Evolutionary conservation across 2,329 filamentous ascomycete genomes (phyloP).

Genomic region (Anthostomella pinea): DNA sequence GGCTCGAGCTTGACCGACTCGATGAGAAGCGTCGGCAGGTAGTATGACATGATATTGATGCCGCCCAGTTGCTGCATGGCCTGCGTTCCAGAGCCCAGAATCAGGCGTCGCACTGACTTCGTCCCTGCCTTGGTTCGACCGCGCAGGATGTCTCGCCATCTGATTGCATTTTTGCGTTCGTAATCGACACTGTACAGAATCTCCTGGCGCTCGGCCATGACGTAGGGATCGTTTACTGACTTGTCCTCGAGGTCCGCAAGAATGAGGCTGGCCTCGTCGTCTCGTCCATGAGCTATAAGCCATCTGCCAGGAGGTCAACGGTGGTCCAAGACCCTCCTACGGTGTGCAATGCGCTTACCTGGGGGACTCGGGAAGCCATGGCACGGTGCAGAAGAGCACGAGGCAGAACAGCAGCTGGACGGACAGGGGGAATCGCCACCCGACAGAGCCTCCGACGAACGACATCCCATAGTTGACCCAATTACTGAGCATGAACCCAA

Average conservation of each 20-base stretch:
- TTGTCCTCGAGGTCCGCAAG: conserved; percentile 26
- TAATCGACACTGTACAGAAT: conserved; percentile 28
- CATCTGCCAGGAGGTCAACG: conserved; percentile 14
- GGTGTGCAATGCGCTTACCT: conserved; percentile 10
- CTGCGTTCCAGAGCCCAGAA: conserved; percentile 25
- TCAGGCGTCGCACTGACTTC: conserved; percentile 23
- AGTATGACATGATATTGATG: conserved; percentile 19
- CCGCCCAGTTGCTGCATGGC: conserved; percentile 32
- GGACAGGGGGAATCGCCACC: conserved; percentile 39
- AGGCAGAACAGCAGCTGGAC: conserved; percentile 36
- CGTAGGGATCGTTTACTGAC: conserved; percentile 20
- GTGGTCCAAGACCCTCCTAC: background rate
- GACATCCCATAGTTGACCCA: conserved; percentile 32
- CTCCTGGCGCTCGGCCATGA: conserved; percentile 23
- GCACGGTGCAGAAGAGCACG: conserved; percentile 24
- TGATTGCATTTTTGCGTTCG: conserved; percentile 23
- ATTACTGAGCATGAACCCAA: conserved; percentile 29
- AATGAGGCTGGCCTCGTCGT: conserved; percentile 28
- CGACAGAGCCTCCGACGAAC: conserved; percentile 26
- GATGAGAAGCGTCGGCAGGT: conserved; percentile 49
- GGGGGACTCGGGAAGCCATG: conserved; percentile 28
- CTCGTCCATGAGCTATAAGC: conserved; percentile 27
- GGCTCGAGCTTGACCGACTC: conserved; percentile 48
- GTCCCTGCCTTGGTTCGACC: conserved; percentile 21
- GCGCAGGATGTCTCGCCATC: conserved; percentile 25